Evolutionary conservation across 768 basidiomycete species (phyloP).

Genomic region (Auriscalpium orientale): DNA sequence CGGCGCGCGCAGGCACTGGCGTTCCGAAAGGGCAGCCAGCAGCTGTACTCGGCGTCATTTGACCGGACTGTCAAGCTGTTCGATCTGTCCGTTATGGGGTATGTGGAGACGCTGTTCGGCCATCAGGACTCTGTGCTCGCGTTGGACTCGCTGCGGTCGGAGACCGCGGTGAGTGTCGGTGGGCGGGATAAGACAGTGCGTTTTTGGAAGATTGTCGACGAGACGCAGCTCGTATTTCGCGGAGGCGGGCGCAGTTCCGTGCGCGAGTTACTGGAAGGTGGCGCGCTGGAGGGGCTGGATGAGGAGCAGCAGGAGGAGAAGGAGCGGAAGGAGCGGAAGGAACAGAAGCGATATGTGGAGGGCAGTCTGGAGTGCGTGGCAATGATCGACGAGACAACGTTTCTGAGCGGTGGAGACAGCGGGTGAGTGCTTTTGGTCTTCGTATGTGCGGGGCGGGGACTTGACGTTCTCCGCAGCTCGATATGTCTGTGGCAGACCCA

Average conservation of each 20-base stretch:
- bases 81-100: slow-evolving; percentile 76
- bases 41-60: slow-evolving; percentile 70
- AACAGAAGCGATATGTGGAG: slow-evolving; percentile 61
- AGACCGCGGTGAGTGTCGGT: slow-evolving; percentile 82
- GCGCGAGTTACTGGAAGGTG: slow-evolving; percentile 76
- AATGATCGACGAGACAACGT: slow-evolving; percentile 92
- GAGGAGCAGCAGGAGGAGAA: slow-evolving; percentile 38
- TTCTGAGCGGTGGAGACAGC: slow-evolving; percentile 92
- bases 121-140: slow-evolving; percentile 85
- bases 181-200: slow-evolving; percentile 86
- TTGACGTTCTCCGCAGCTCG: slow-evolving; percentile 41
- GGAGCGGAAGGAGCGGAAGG: slow-evolving; percentile 23
- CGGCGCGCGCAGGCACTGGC: slow-evolving; percentile 43
- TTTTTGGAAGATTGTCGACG: slow-evolving; percentile 95
- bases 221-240: slow-evolving; percentile 91
- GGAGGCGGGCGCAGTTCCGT: slow-evolving; percentile 85
- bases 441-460: background rate
- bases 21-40: slow-evolving; percentile 71
- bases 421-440: slow-evolving; percentile 51
- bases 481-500: slow-evolving; percentile 85
- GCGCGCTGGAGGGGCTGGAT: slow-evolving; percentile 52
- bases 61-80: slow-evolving; percentile 90
- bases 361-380: slow-evolving; percentile 88
- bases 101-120: slow-evolving; percentile 94
- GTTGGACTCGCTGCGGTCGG: slow-evolving; percentile 74